These are phyloP conservation scores for Porphyra umbilicalis DNA, from an alignment of 31 red algal species.

Conservation along the genomic window DNA sequence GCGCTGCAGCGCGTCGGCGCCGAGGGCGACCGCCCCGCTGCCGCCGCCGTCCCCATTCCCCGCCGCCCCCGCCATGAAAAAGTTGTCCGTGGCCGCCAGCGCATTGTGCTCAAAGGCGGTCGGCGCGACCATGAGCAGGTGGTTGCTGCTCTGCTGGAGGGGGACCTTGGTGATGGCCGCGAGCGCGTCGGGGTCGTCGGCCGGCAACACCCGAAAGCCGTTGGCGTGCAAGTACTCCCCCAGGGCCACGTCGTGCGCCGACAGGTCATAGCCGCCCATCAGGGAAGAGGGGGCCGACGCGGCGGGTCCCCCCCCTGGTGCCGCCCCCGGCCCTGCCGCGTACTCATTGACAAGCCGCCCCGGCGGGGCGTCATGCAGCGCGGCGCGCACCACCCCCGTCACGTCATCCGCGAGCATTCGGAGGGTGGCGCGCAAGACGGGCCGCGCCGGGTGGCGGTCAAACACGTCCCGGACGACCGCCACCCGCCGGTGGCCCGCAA, in stretches of 20 bases:
- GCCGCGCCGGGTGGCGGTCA: slow-evolving; percentile 24
- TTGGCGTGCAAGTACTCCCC: slow-evolving; percentile 57
- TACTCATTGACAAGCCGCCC: slow-evolving; percentile 60
- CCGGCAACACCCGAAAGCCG: slow-evolving; percentile 74
- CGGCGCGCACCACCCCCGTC: slow-evolving; percentile 22
- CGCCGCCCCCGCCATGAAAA: slow-evolving; percentile 53
- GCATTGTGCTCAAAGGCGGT: slow-evolving; percentile 71
- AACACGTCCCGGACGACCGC: slow-evolving; percentile 70
- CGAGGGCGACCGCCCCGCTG: background rate
- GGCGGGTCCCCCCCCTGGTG: background rate
- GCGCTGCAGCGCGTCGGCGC: slow-evolving; percentile 19
- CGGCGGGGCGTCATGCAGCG: background rate
- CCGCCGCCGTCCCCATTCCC: background rate
- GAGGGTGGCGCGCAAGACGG: slow-evolving; percentile 21
- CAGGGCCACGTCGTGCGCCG: slow-evolving; percentile 56
- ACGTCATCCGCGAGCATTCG: slow-evolving; percentile 47
- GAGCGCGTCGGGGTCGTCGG: slow-evolving; percentile 14
- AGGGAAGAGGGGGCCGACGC: background rate
- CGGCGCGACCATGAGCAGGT: slow-evolving; percentile 81
- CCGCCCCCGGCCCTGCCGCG: background rate
- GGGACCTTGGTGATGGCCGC: slow-evolving; percentile 35
- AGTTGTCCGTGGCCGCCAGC: slow-evolving; percentile 73
- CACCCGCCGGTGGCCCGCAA: slow-evolving; percentile 15
- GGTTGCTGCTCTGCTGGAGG: slow-evolving; percentile 83
- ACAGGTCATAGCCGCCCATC: slow-evolving; percentile 15